phyloP scores from a whole-genome alignment of 352 stramenopile genomes.

The Globisporangium paddicum region DNA sequence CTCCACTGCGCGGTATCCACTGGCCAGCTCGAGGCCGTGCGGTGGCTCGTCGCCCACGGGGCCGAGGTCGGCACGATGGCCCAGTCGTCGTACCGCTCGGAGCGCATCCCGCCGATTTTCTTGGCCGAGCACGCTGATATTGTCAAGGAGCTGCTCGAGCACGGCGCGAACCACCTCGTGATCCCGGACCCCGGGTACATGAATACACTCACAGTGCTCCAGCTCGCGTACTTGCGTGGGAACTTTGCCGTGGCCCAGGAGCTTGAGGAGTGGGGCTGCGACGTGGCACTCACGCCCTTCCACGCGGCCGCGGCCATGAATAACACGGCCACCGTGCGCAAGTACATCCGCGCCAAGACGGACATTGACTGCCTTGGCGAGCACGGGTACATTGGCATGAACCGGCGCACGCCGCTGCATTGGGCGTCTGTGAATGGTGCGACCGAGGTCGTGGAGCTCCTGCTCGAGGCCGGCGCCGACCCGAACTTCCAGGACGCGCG shows the following conservation, averaged over 20 bases:
- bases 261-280: conserved; percentile 74
- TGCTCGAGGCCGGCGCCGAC: conserved; percentile 63
- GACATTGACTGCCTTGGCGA: conserved; percentile 71
- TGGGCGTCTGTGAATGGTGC: conserved; percentile 74
- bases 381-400: conserved; percentile 75
- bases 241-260: conserved; percentile 76
- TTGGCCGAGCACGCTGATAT: conserved; percentile 63
- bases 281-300: conserved; percentile 78
- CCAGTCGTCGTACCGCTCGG: conserved; percentile 59
- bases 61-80: conserved; percentile 44
- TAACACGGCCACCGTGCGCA: conserved; percentile 47
- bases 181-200: conserved; percentile 74
- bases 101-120: conserved; percentile 75
- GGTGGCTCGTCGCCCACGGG: conserved; percentile 63
- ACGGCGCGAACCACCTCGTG: conserved; percentile 57
- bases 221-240: conserved; percentile 69
- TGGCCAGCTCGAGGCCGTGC: conserved; percentile 59
- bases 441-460: conserved; percentile 45
- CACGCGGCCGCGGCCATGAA: conserved; percentile 61
- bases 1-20: conserved; percentile 76
- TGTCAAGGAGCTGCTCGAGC: conserved; percentile 53
- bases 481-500: conserved; percentile 72
- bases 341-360: conserved; percentile 54
- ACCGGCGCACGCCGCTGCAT: conserved; percentile 72
- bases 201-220: conserved; percentile 77